phyloP scores from a whole-genome alignment of 257 asterid genomes.

The Salvia miltiorrhiza region DNA sequence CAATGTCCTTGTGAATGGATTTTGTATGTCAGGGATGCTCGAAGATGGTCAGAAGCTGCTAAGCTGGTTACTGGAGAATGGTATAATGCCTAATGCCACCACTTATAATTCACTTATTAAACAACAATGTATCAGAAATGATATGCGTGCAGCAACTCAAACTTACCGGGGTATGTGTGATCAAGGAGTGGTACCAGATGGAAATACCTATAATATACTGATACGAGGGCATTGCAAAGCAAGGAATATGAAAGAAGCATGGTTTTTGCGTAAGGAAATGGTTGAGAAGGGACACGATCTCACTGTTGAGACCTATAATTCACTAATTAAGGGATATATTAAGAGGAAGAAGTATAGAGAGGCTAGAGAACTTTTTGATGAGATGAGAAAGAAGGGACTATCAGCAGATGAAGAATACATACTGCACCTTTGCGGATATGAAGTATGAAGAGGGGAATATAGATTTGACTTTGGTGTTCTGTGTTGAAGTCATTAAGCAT shows the following conservation, averaged over 20 bases:
- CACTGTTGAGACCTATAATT: constrained; percentile 59
- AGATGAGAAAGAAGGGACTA: constrained; percentile 68
- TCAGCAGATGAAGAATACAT: constrained; percentile 52
- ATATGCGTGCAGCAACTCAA: constrained; percentile 58
- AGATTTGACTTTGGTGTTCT: constrained; percentile 70
- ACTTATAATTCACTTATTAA: constrained; percentile 80
- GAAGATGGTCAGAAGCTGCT: constrained; percentile 80
- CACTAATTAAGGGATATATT: constrained; percentile 73
- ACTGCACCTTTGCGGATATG: constrained; percentile 70
- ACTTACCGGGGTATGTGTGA: constrained; percentile 53
- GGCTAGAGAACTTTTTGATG: constrained; percentile 73
- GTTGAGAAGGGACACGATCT: constrained; percentile 56
- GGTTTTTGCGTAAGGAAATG: constrained; percentile 75
- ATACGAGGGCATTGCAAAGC: constrained; percentile 91
- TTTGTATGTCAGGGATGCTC: constrained; percentile 71
- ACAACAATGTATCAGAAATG: constrained; percentile 67
- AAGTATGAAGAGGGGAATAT: constrained; percentile 67
- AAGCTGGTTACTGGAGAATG: constrained; percentile 84
- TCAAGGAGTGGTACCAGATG: constrained; percentile 63
- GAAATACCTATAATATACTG: constrained; percentile 63
- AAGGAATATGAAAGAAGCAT: constrained; percentile 97
- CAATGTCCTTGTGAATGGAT: constrained; percentile 86
- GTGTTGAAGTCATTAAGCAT: constrained; percentile 59
- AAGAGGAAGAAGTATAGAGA: constrained; percentile 70
- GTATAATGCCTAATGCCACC: constrained; percentile 72